Percentiles rank a stretch among this genome's conserved stretches.
Evolutionary conservation across 441 rosid species (phyloP).

Genomic region (Arabidopsis lyrata): DNA sequence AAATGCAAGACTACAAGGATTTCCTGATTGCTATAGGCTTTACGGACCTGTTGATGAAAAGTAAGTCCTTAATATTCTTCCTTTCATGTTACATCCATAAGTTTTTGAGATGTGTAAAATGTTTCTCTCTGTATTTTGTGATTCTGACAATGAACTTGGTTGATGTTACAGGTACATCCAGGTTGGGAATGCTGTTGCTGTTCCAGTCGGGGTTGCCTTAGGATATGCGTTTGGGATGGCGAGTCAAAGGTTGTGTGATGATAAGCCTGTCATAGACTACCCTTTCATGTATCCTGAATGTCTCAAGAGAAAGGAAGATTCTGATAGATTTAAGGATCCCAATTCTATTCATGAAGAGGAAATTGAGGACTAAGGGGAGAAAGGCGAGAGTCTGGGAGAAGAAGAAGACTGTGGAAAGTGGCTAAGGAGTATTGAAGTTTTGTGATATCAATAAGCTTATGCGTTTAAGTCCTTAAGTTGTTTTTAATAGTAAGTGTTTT

Average conservation of each 20-base stretch:
- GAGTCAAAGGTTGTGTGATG: conserved; percentile 42
- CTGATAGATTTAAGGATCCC: no score
- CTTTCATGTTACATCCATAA: not conserved
- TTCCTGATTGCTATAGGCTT: conserved; percentile 36
- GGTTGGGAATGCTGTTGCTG: conserved; percentile 50
- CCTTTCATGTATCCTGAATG: conserved; percentile 50
- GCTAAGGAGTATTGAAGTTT: no score
- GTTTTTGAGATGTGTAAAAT: not conserved
- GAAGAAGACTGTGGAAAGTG: no score
- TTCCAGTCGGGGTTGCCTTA: conserved; percentile 42
- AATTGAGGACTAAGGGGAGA: no score
- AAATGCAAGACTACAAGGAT: conserved; percentile 44
- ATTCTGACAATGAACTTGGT: not conserved
- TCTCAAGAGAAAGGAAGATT: not conserved
- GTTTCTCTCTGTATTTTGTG: not conserved
- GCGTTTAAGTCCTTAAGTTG: no score
- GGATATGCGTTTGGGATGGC: conserved; percentile 44
- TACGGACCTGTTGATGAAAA: conserved; percentile 27
- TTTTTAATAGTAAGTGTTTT: no score
- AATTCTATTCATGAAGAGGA: no score
- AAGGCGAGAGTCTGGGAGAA: no score
- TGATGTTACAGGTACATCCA: conserved; percentile 37
- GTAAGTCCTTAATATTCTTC: conserved; percentile 14
- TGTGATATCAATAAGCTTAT: no score
- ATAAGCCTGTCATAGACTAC: conserved; percentile 36